Percentiles rank a stretch among this genome's conserved stretches.
Conservation (phyloP, 176 grass and related monocot genomes). For the Neostapfia colusana region DNA sequence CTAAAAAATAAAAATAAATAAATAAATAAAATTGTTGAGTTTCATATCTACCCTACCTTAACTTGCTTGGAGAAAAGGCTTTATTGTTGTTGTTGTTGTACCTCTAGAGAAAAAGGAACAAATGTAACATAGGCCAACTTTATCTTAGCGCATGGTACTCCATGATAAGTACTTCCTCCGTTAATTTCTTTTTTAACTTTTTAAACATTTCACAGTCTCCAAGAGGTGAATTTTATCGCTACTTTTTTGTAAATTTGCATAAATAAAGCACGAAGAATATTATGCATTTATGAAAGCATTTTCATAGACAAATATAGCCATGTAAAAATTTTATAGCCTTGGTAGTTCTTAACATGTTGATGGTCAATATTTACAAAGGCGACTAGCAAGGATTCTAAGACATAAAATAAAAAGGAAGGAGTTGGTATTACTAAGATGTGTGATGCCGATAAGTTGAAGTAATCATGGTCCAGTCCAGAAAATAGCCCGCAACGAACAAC, state of each 20-base stretch:
- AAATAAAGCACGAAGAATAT: not conserved
- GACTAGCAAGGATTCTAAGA: not conserved
- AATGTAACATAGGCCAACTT: not conserved
- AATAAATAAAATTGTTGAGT: no score
- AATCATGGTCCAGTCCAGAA: slow-evolving; percentile 7
- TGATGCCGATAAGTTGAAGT: not conserved
- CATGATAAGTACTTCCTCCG: not conserved
- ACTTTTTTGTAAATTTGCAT: not conserved
- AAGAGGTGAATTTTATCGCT: not conserved
- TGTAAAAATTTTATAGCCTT: not conserved
- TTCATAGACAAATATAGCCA: not conserved
- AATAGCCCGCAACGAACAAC: slow-evolving; percentile 10
- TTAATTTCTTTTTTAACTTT: not conserved
- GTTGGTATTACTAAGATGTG: not conserved
- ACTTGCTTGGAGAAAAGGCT: no score
- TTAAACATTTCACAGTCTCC: not conserved
- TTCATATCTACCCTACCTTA: no score
- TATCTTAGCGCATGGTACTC: not conserved
- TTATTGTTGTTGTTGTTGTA: no score
- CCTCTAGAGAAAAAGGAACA: not conserved
- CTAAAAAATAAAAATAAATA: no score
- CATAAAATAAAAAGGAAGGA: not conserved
- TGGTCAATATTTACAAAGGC: not conserved
- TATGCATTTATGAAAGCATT: not conserved
- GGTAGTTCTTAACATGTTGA: not conserved